These are phyloP conservation scores for Cubamyces lactineus DNA, from an alignment of 768 basidiomycete species.

Conservation along the genomic window DNA sequence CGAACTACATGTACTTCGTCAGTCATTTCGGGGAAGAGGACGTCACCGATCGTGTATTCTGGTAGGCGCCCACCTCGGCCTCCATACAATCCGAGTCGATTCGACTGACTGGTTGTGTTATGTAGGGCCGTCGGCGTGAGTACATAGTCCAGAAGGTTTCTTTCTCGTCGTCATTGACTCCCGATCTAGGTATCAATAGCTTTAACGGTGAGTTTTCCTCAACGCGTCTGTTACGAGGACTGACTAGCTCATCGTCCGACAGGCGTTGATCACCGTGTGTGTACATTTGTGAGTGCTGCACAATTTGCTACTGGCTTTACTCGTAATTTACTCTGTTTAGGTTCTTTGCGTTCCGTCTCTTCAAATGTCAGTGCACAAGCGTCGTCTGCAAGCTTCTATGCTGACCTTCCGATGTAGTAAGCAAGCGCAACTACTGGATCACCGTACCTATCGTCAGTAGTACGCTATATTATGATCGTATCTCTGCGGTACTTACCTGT, in stretches of 20 bases:
- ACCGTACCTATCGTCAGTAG: slow-evolving; percentile 20
- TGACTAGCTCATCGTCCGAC: not conserved
- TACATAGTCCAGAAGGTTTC: not conserved
- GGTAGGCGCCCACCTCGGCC: slow-evolving; percentile 11
- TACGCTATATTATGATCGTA: not conserved
- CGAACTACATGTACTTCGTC: slow-evolving; percentile 32
- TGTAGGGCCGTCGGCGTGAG: slow-evolving; percentile 20
- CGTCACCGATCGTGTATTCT: slow-evolving; percentile 30
- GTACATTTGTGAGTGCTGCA: slow-evolving; percentile 29
- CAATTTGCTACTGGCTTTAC: not conserved
- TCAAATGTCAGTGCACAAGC: slow-evolving; percentile 21
- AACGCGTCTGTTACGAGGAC: too few relatives aligned
- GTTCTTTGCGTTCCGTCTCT: slow-evolving; percentile 31
- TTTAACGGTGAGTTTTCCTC: slow-evolving; percentile 19
- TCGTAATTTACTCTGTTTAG: slow-evolving; percentile 2
- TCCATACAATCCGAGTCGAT: not conserved
- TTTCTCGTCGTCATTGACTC: not conserved
- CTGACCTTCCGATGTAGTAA: slow-evolving; percentile 16
- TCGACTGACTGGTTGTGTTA: not conserved
- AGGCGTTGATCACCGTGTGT: slow-evolving; percentile 30
- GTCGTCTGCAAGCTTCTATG: not conserved
- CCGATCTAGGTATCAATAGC: slow-evolving; percentile 22
- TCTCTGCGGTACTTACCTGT: not conserved
- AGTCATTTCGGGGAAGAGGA: slow-evolving; percentile 25
- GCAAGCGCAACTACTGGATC: slow-evolving; percentile 29